Conservation (phyloP, 257 asterid genomes). For the Mitragyna speciosa region DNA sequence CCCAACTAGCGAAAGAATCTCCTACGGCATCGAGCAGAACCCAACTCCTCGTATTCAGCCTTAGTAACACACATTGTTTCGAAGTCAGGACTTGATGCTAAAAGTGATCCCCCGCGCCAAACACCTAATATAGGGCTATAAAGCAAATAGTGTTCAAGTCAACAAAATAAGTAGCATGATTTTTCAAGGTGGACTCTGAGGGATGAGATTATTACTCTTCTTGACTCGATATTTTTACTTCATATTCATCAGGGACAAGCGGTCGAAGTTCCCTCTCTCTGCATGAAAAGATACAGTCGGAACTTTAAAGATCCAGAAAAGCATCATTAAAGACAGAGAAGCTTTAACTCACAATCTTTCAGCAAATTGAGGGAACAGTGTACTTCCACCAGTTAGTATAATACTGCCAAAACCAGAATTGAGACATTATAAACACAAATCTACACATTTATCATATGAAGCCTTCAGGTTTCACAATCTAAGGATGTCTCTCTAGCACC, state of each 20-base stretch:
- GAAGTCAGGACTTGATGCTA: slow-evolving; percentile 97
- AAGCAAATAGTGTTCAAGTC: slow-evolving; percentile 17
- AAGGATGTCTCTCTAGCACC: slow-evolving; percentile 41
- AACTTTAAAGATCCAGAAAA: slow-evolving; percentile 6
- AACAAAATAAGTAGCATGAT: slow-evolving; percentile 9
- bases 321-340: slow-evolving; percentile 6
- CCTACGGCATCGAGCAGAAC: slow-evolving; percentile 79
- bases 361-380: slow-evolving; percentile 86
- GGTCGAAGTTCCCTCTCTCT: slow-evolving; percentile 94
- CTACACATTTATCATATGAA: background rate
- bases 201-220: slow-evolving; percentile 67
- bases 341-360: slow-evolving; percentile 77
- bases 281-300: slow-evolving; percentile 22
- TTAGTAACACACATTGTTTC: slow-evolving; percentile 91
- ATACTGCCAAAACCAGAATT: slow-evolving; percentile 52
- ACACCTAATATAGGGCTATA: slow-evolving; percentile 90
- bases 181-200: slow-evolving; percentile 14
- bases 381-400: slow-evolving; percentile 90
- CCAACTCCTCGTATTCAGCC: slow-evolving; percentile 96
- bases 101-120: slow-evolving; percentile 97
- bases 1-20: slow-evolving; percentile 75
- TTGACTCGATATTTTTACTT: slow-evolving; percentile 74
- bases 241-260: slow-evolving; percentile 79
- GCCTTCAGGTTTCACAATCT: background rate
- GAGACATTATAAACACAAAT: background rate